Conservation (phyloP, 2,329 filamentous ascomycete genomes). For the Epichloe sibirici region DNA sequence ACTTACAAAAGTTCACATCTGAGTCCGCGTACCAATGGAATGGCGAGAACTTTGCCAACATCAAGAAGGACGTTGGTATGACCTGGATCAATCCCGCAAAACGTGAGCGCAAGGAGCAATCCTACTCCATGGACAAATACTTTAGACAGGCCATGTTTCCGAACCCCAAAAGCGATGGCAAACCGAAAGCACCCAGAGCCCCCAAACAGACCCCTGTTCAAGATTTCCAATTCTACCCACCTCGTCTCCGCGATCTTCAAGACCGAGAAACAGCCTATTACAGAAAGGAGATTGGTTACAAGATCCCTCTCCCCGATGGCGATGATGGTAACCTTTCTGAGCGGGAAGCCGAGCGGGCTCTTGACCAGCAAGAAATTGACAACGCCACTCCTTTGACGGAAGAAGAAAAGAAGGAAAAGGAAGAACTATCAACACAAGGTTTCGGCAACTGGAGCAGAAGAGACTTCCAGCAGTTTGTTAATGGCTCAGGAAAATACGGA, state of each 20-base stretch:
- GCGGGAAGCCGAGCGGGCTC: slow-evolving; percentile 73
- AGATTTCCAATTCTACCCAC: slow-evolving; percentile 95
- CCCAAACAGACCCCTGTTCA: slow-evolving; percentile 87
- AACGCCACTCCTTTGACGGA: slow-evolving; percentile 79
- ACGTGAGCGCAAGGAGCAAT: slow-evolving; percentile 94
- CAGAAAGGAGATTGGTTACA: slow-evolving; percentile 92
- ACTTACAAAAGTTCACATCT: slow-evolving; percentile 93
- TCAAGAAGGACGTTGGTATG: slow-evolving; percentile 84
- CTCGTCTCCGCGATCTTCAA: slow-evolving; percentile 73
- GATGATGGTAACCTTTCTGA: slow-evolving; percentile 77
- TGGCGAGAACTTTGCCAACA: slow-evolving; percentile 83
- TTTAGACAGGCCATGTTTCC: slow-evolving; percentile 80
- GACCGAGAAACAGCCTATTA: slow-evolving; percentile 94
- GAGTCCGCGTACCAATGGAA: slow-evolving; percentile 99
- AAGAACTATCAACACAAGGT: slow-evolving; percentile 66
- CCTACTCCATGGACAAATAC: slow-evolving; percentile 98
- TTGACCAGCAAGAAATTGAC: slow-evolving; percentile 88
- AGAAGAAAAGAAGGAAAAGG: slow-evolving; percentile 80
- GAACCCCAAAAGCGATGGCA: slow-evolving; percentile 72
- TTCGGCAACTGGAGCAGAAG: slow-evolving; percentile 94
- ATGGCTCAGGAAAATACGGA: slow-evolving; percentile 86
- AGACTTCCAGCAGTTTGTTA: slow-evolving; percentile 97
- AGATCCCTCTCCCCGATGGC: slow-evolving; percentile 79
- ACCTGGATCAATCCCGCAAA: slow-evolving; percentile 98
- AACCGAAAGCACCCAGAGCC: slow-evolving; percentile 89